Base-by-base conservation (phyloP, 768 basidiomycete species). In the Chalciporus piperatus region DNA sequence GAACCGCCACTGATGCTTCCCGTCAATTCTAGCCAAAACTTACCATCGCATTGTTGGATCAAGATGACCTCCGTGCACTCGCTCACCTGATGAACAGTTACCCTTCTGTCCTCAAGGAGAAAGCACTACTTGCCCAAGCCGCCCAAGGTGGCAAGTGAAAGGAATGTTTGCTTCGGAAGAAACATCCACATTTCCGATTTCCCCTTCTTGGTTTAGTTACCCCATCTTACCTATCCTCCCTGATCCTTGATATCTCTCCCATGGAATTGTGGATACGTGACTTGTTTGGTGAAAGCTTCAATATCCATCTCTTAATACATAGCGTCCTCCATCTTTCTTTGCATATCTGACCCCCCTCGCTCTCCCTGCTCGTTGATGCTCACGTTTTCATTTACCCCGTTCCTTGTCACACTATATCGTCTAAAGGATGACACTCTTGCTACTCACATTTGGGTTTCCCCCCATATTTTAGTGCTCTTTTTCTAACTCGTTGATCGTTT, bases 1-100 rank as follows among this genome's bases (percentile, higher is more conserved):
- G 13, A 14, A 51, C 16, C 33, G 10, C 28, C 47, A 19, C 22
- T 50, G 32, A 57, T 54, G 41, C 51, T 7, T 25, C 35, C 42
- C 27, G 19, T 7, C 19, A 47, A 42, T 47, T 57, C 32, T 59
- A 89, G 83, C 89, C 91, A 45, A 93, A 93, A 65, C 72, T 92
- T 55, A 94, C 92, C 1, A 90, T 97, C 59, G 73, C 79, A 5
- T 77, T 94, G 9, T 72, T 96, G 54, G 91, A 95, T 61, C 78
- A 85, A 59, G 93, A 94, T 52, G 92, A 96, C 62, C 77, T 95
- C 20, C 81, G 87, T 39, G 76, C 90, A 5, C 78, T 95, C 42
- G 87, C 89, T 6, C 89, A 92, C 66, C 77, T 95, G 39, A 85
- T 91, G 84, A 89, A 92, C 67, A 89, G 89, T 64, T 93, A 90